These are phyloP conservation scores for Odonthalia washingtoniensis DNA, from an alignment of 31 red algal genomes.

Conservation along the genomic window DNA sequence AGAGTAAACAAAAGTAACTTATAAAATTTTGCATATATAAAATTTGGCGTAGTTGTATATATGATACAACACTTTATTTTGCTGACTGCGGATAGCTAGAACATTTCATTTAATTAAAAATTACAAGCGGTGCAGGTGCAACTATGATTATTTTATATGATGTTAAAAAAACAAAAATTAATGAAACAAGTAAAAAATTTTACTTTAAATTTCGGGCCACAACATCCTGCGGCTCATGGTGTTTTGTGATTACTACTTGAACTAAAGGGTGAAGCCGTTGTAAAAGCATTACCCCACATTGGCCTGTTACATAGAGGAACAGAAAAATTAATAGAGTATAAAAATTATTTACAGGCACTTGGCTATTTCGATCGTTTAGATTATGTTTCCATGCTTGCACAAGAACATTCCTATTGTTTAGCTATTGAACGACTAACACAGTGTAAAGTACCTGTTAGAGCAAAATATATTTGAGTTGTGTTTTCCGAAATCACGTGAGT, in stretches of 20 bases:
- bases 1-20: no score
- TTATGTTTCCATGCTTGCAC: slow-evolving; percentile 99
- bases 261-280: slow-evolving; percentile 89
- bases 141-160: no score
- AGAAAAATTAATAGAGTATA: slow-evolving; percentile 99
- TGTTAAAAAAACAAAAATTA: no score
- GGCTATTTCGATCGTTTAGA: slow-evolving; percentile 99
- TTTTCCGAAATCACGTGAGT: slow-evolving; percentile 95
- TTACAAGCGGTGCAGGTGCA: no score
- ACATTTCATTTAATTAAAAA: no score
- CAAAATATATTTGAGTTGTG: slow-evolving; percentile 95
- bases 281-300: slow-evolving; percentile 91
- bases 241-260: slow-evolving; percentile 97
- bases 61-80: no score
- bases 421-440: slow-evolving; percentile 98
- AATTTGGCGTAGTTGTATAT: no score
- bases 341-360: slow-evolving; percentile 97
- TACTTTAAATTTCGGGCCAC: slow-evolving; percentile 99
- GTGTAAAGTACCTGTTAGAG: slow-evolving; percentile 82
- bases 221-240: slow-evolving; percentile 99
- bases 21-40: no score
- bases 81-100: no score
- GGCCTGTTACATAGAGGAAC: slow-evolving; percentile 99
- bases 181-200: no score
- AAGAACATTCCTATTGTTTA: slow-evolving; percentile 98